Evolutionary conservation across 176 grass and related monocot genomes (phyloP), one percentile per base, ranked within the genome.

Genomic region (Raddia guianensis): DNA sequence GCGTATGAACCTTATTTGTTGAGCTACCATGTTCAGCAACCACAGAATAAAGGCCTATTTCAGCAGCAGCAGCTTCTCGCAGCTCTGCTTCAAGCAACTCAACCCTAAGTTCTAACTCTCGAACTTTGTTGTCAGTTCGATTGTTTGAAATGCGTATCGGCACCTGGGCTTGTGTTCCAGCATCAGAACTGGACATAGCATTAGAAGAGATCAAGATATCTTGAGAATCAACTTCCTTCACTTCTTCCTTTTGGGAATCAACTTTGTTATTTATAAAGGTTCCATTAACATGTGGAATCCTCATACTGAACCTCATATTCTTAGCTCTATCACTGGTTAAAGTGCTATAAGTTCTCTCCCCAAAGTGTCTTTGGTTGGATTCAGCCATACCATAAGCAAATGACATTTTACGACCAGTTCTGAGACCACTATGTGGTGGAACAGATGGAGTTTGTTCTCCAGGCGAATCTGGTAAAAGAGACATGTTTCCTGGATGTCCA

Each of bases 1-100:
- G 96, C 71, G 96, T 93, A 64, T 98, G 96, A 42, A 98, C 92
- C 82, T 98, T 98, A 67, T 95, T 94, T 76, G 87, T 83, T 88
- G 96, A 98, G 76, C 92, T 98, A 59, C 84, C 88, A 91, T 98
- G 96, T 81, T 98, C 92, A 15, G 96, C 90, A 68, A 89, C 70
- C 70, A 95, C 85, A 9, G 92, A 95, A 75, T 95, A 95, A 87
- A 98, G 92, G 35, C 90, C 88, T 82, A 95, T 88, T 83, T 98
- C 96, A 72, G 90, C 73, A 79, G 90, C 90, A 15, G 96, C 96
- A 46, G 86, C 68, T 91, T 98, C 96, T 77, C 88, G 74, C n/a
- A 98, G 81, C 79, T 98, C 96, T 35, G 88, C 82, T 95, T 98
- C 92, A 80, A 98, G 88, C 86, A 95, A 77, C 81, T 93, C 89